phyloP scores from a whole-genome alignment of 108 stramenopile species.

The Skeletonema tropicum region DNA sequence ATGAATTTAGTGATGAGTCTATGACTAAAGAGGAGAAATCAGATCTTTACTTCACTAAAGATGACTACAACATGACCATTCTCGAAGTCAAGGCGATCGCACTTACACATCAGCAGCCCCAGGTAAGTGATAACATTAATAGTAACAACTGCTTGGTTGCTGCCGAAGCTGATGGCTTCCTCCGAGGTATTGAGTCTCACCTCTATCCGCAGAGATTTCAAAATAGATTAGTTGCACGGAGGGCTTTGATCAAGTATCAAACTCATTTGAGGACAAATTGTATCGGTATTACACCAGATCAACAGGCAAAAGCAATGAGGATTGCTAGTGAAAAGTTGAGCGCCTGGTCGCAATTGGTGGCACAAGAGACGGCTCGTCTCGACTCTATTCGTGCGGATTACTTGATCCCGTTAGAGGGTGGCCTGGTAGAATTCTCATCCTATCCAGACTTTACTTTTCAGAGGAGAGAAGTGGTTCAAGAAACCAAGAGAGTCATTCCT shows the following conservation, averaged over 20 bases:
- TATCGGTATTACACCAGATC: background rate
- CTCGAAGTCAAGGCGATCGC: slow-evolving; percentile 13
- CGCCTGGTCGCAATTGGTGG: too few species aligned
- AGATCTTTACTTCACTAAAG: slow-evolving; percentile 12
- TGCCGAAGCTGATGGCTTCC: slow-evolving; percentile 12
- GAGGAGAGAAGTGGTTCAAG: too few species aligned
- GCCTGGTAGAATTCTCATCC: background rate
- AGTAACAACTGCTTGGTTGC: background rate
- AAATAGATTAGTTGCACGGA: slow-evolving; percentile 4
- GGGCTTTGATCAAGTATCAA: slow-evolving; percentile 21
- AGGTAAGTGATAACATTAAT: background rate
- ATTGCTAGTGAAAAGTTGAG: slow-evolving; percentile 12
- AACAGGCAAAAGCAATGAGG: slow-evolving; percentile 7
- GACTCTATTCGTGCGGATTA: slow-evolving; percentile 20
- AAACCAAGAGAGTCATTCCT: too few species aligned
- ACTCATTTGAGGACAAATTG: background rate
- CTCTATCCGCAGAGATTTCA: slow-evolving; percentile 1
- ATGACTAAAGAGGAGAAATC: slow-evolving; percentile 12
- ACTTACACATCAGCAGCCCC: background rate
- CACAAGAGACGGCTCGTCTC: slow-evolving; percentile 13
- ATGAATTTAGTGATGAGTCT: background rate
- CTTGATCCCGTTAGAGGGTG: background rate
- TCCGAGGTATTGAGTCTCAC: slow-evolving; percentile 17
- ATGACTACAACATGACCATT: background rate
- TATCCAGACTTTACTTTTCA: too few species aligned